Conservation (phyloP, 2,329 filamentous ascomycete genomes). For the Colletotrichum lini region DNA sequence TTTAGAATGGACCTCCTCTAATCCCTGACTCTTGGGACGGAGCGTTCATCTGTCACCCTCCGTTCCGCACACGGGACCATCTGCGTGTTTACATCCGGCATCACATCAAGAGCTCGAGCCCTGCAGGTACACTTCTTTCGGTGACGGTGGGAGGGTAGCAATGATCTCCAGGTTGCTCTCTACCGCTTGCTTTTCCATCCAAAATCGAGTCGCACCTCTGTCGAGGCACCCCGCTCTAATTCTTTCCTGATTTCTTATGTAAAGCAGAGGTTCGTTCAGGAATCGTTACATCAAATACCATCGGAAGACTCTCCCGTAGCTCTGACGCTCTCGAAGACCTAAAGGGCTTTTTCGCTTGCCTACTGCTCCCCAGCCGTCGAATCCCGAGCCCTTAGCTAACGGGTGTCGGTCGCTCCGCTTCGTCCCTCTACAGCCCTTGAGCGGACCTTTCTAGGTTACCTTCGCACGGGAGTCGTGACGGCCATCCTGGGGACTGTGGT, state of each 20-base stretch:
- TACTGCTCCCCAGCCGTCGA: conserved; percentile 5
- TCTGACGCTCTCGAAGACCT: no score
- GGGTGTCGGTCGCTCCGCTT: conserved; percentile 27
- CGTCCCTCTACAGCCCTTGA: conserved; percentile 71
- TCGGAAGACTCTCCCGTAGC: background rate
- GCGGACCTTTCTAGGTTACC: conserved; percentile 80
- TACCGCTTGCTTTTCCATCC: background rate
- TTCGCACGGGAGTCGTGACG: conserved; percentile 78
- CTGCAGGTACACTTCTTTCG: background rate
- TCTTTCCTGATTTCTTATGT: background rate
- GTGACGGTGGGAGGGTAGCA: background rate
- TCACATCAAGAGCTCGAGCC: background rate
- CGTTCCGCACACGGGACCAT: conserved; percentile 6
- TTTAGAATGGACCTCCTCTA: background rate
- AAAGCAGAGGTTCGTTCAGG: no score
- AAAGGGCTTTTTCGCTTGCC: background rate
- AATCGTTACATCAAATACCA: conserved; percentile 10
- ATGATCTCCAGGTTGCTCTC: background rate
- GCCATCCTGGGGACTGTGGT: conserved; percentile 76
- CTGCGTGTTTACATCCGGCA: background rate
- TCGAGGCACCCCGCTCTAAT: background rate
- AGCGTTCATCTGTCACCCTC: background rate
- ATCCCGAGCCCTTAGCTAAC: conserved; percentile 31
- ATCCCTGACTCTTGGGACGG: background rate
- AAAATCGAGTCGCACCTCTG: background rate